Evolutionary conservation across 2,329 filamentous ascomycete species (phyloP).

Genomic region (Geosmithia flava): DNA sequence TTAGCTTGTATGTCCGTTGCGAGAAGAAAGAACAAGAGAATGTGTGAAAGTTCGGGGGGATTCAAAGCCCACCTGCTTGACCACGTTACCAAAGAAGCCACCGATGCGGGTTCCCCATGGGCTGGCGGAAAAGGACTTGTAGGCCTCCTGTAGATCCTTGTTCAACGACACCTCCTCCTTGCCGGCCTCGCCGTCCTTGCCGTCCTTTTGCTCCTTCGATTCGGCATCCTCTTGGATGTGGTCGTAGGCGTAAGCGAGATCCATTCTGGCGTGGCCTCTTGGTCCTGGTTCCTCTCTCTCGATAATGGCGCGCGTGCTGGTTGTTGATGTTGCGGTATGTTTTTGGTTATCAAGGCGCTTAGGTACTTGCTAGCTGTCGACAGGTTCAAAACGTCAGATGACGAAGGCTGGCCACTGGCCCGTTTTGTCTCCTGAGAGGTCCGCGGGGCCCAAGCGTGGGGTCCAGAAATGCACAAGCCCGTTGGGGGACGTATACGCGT

Average conservation of each 20-base stretch:
- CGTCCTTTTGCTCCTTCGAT: constrained; percentile 42
- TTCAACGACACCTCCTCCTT: constrained; percentile 53
- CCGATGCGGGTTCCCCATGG: constrained; percentile 85
- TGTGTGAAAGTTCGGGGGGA: constrained; percentile 1
- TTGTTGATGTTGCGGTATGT: not conserved
- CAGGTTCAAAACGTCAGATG: not conserved
- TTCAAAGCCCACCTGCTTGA: constrained; percentile 62
- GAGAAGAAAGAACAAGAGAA: not conserved
- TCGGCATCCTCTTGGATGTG: constrained; percentile 82
- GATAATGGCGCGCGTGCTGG: constrained; percentile 6
- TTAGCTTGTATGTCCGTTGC: not conserved
- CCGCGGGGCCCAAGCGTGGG: not conserved
- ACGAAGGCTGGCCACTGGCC: not conserved
- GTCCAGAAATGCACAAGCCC: not conserved
- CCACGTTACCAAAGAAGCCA: constrained; percentile 81
- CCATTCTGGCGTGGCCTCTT: constrained; percentile 44
- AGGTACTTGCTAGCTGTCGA: not conserved
- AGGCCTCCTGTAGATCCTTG: constrained; percentile 84
- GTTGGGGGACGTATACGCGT: not conserved
- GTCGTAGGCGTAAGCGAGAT: constrained; percentile 96
- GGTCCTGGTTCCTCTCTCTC: constrained; percentile 3
- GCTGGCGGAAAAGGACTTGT: constrained; percentile 82
- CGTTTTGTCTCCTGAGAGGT: not conserved
- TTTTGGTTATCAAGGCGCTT: not conserved
- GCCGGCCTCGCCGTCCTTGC: constrained; percentile 23